Percentiles rank a stretch among this genome's conserved stretches.
Evolutionary conservation across 169 alveolate genomes (phyloP).

Genomic region (Plasmodium blacklocki): DNA sequence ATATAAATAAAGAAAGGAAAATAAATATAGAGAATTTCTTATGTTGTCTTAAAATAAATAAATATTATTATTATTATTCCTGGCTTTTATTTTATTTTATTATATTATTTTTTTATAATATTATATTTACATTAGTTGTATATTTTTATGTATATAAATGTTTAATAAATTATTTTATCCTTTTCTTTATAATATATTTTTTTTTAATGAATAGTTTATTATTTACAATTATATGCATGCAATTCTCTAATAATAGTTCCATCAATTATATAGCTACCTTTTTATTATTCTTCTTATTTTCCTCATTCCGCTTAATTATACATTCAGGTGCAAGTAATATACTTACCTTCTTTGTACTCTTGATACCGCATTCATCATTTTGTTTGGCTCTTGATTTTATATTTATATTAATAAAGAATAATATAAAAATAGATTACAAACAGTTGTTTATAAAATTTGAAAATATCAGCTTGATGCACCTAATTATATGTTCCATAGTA

Average conservation of each 20-base stretch:
- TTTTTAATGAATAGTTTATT: conserved; percentile 54
- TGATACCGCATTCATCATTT: conserved; percentile 61
- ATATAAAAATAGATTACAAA: conserved; percentile 12
- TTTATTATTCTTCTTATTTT: conserved; percentile 43
- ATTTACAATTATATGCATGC: conserved; percentile 62
- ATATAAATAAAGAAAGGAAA: conserved; percentile 60
- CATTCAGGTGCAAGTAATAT: conserved; percentile 27
- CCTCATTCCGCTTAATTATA: conserved; percentile 66
- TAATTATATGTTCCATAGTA: conserved; percentile 14
- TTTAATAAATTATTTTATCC: conserved; percentile 34
- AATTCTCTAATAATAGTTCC: conserved; percentile 39
- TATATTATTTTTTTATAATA: conserved; percentile 46
- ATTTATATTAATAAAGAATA: conserved; percentile 51
- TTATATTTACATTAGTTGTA: conserved; percentile 25
- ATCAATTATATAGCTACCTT: conserved; percentile 67
- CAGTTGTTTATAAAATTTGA: conserved; percentile 41
- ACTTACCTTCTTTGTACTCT: conserved; percentile 11
- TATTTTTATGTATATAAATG: conserved; percentile 21
- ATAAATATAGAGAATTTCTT: conserved; percentile 47
- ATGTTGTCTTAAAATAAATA: conserved; percentile 55
- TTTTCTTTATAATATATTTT: conserved; percentile 15
- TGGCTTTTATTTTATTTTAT: conserved; percentile 60
- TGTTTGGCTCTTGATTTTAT: conserved; percentile 63
- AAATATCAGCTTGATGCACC: conserved; percentile 33
- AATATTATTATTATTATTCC: conserved; percentile 61